Evolutionary conservation across 2,329 filamentous ascomycete genomes (phyloP), one percentile per base, ranked within the genome.

Genomic region (Juglanconis sp.): DNA sequence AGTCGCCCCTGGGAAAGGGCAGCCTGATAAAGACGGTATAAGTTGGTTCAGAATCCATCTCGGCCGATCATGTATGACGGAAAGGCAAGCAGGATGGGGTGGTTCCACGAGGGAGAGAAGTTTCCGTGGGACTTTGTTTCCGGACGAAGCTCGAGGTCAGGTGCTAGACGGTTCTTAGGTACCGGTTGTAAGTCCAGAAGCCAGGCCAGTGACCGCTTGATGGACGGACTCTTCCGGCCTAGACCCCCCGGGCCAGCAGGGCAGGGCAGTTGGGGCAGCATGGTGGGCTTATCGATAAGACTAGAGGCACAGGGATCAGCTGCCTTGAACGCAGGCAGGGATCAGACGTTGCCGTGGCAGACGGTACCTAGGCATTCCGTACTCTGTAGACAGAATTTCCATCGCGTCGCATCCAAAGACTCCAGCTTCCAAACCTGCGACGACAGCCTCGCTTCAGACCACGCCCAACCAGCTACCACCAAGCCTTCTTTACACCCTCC

Each of bases 1-100:
- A 99, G 68, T 90, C 87, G 46, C 90, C 89, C 59, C 95, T 85
- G 40, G 89, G 85, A 69, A 96, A 96, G 31, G 95, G 95, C n/a
- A 98, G 83, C 64, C 93, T 85, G 65, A 99, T 85, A 69, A 96
- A 91, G 62, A 96, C 87, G 13, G 91, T 96, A 72, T 85, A 87
- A 40, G 74, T 79, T 48, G 82, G 81, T 57, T 85, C 81, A 76
- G 84, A 44, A 32, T 65, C 64, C 64, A 65, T 65, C 44, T 48
- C 42, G 48, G 56, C 50, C 48, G 55, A 54, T 34, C 24, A 11
- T 35, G 31, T n/a, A 15, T 31, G 35, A 30, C 15, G 31, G 31
- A 10, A 31, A 44, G 4, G 11, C 30, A n/a, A 31, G 30, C 31
- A 8, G 32, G 13, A 40, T 30, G 53, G 48, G 15, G 36, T 32